A percentile compares a stretch with the other conserved stretches of the same genome.
Conservation (phyloP, 495 filamentous ascomycete species). For the Penicillium antarcticum region DNA sequence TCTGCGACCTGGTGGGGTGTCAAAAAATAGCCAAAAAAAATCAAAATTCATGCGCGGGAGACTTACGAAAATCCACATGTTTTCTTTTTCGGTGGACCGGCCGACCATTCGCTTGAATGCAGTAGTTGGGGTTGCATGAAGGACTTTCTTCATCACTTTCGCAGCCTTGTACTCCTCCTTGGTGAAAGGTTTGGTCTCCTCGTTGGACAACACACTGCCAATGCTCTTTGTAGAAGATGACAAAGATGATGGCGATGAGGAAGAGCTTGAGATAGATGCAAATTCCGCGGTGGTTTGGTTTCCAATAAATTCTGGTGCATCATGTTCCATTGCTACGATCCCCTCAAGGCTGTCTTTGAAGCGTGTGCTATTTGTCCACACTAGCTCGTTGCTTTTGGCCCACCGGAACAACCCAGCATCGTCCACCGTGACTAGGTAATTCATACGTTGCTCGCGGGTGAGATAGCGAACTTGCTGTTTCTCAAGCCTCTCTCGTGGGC, state of each 20-base stretch:
- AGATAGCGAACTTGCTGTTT: conserved; percentile 71
- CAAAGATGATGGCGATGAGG: conserved; percentile 4
- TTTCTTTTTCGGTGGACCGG: conserved; percentile 67
- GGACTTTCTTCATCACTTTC: conserved; percentile 59
- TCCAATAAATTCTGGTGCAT: conserved; percentile 46
- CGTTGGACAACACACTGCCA: neutral
- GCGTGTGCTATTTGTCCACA: conserved; percentile 65
- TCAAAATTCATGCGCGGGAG: neutral
- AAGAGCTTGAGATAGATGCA: neutral
- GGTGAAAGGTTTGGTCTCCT: neutral
- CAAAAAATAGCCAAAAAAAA: neutral
- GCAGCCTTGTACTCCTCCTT: conserved; percentile 39
- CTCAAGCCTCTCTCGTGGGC: conserved; percentile 64
- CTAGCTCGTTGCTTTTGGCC: conserved; percentile 72
- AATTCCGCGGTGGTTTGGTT: conserved; percentile 9
- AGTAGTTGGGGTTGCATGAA: conserved; percentile 63
- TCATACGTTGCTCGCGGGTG: conserved; percentile 63
- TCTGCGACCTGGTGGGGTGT: conserved; percentile 48
- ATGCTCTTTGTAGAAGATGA: neutral
- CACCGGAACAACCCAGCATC: conserved; percentile 65
- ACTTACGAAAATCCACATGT: conserved; percentile 84
- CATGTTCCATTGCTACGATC: conserved; percentile 64
- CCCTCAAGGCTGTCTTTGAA: conserved; percentile 79
- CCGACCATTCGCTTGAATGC: conserved; percentile 71
- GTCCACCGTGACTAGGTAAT: conserved; percentile 72